Base-by-base conservation (phyloP, 805 yeast species). In the Ascoidea tarda region DNA sequence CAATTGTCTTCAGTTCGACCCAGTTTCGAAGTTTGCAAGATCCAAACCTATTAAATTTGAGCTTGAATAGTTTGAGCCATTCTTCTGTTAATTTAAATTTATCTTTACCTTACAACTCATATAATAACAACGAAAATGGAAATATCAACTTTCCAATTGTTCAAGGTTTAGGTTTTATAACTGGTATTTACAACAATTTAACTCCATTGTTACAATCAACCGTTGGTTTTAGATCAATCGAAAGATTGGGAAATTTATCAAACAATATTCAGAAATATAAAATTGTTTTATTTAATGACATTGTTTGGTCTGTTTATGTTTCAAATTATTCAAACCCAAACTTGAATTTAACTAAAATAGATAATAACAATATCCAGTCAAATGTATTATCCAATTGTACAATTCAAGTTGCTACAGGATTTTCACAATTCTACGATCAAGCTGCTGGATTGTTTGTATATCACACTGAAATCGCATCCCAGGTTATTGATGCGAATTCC, bases 121-220 rank as follows among this genome's bases (percentile, higher is more conserved):
- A 55, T 65, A 16, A 56, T 64, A 50, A 63, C 61, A 60, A 53
- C 54, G 58, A 49, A 16, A 52, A 60, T 14, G 78, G 78, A 49
- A 71, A 67, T 42, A 62, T 81, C 51, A 69, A 69, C 42, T 63
- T 77, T 46, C 90, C 91, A 4, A 61, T 85, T 52, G 85, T 83
- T 5, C 90, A 84, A 65, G 97, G 97, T 52, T 50, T 50, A 5
- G 96, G 96, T 5, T 80, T 86, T 56, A 78, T 86, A 14, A 83
- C 96, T 38, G 87, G 82, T 32, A 66, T 76, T 32, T 73, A 75
- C 61, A 74, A 74, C 48, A 67, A 70, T 54, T 66, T 81, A 59
- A 71, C 71, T 33, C 84, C 88, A 2, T 63, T 67, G 54, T 58
- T 84, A 32, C 72, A 74, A n/a, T 77, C 86, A 31, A 75, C 73